phyloP scores from a whole-genome alignment of 2,329 filamentous ascomycete genomes.

The Tolypocladium ophioglossoides region DNA sequence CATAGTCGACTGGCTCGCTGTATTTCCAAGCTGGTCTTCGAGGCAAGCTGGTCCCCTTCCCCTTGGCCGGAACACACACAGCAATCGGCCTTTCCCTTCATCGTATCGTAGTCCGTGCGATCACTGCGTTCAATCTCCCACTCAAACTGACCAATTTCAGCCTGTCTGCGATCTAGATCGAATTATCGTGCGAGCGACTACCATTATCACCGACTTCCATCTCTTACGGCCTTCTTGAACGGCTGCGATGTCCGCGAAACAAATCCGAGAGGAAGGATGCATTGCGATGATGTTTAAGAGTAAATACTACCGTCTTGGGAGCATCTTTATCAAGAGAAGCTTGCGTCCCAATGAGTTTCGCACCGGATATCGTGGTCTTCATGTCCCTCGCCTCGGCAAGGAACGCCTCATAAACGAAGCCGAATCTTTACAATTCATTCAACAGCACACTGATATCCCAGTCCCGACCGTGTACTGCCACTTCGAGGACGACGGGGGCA shows the following conservation, averaged over 20 bases:
- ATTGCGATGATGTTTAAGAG: constrained; percentile 15
- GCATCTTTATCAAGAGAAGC: constrained; percentile 19
- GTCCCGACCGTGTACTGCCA: constrained; percentile 7
- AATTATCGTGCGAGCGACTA: not conserved
- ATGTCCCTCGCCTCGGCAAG: constrained; percentile 16
- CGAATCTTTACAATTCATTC: constrained; percentile 1
- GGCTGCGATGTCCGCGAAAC: not conserved
- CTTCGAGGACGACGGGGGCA: constrained; percentile 9
- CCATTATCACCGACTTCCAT: not conserved
- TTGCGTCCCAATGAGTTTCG: constrained; percentile 18
- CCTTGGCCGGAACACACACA: not conserved
- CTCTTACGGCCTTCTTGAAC: not conserved
- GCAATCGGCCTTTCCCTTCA: not conserved
- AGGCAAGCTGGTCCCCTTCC: not conserved
- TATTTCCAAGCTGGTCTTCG: too few species aligned
- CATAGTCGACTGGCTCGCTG: not conserved
- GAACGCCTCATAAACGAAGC: constrained; percentile 9
- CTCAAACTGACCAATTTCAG: not conserved
- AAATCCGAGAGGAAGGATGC: constrained; percentile 11
- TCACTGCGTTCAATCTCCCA: not conserved
- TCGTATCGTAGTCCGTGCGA: not conserved
- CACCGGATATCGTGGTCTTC: constrained; percentile 13
- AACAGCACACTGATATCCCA: constrained; percentile 5
- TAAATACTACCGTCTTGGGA: constrained; percentile 17
- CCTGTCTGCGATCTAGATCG: not conserved